These are phyloP conservation scores for Areca catechu DNA, from an alignment of 176 grass and related monocot species.

Conservation along the genomic window DNA sequence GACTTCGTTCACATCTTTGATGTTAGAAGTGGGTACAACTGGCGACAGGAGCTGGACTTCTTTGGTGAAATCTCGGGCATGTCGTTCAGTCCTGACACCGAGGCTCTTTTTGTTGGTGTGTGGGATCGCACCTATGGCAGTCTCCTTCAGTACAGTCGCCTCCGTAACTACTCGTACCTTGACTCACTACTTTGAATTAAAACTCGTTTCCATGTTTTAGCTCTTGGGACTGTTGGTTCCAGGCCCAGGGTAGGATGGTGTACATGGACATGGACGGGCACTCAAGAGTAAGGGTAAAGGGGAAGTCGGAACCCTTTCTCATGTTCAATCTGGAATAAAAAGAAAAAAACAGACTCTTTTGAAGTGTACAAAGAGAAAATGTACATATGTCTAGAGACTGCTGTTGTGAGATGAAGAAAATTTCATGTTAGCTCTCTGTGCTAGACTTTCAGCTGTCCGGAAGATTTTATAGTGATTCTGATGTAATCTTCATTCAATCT, in stretches of 20 bases:
- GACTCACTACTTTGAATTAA: slow-evolving; percentile 55
- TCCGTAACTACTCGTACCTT: slow-evolving; percentile 49
- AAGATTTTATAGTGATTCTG: no score
- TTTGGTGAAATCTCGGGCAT: slow-evolving; percentile 91
- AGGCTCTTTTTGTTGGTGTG: slow-evolving; percentile 74
- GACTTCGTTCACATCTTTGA: slow-evolving; percentile 91
- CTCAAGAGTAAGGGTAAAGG: background rate
- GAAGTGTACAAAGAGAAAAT: slow-evolving; percentile 6
- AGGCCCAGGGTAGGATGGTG: background rate
- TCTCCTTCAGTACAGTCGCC: slow-evolving; percentile 68
- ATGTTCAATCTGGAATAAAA: slow-evolving; percentile 3
- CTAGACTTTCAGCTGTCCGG: no score
- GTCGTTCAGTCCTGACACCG: slow-evolving; percentile 74
- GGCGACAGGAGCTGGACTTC: slow-evolving; percentile 84
- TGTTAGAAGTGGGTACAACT: slow-evolving; percentile 56
- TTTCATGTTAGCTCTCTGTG: background rate
- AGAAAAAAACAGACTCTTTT: background rate
- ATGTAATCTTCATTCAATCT: no score
- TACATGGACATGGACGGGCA: background rate
- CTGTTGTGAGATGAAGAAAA: background rate
- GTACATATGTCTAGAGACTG: slow-evolving; percentile 11
- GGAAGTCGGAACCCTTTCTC: slow-evolving; percentile 1
- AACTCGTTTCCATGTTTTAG: background rate
- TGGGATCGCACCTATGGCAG: slow-evolving; percentile 92
- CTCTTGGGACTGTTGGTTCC: background rate